phyloP scores from a whole-genome alignment of 768 basidiomycete species.

The Naganishia onofrii region DNA sequence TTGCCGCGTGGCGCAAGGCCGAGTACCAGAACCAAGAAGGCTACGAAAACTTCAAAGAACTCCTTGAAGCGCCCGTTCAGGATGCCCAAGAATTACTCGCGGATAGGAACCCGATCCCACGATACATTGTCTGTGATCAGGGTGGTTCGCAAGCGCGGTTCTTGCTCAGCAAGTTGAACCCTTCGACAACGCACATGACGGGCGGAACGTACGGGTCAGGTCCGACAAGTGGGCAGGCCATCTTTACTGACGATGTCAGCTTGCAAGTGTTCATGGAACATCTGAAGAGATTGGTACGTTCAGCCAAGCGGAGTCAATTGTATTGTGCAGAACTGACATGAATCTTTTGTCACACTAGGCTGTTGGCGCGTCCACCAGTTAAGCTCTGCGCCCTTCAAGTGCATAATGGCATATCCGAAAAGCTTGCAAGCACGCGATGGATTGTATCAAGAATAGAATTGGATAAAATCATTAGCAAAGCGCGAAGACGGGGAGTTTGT shows the following conservation, averaged over 20 bases:
- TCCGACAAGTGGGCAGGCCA: constrained; percentile 72
- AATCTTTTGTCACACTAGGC: constrained; percentile 35
- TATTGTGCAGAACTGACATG: background rate
- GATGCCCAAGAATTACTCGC: constrained; percentile 93
- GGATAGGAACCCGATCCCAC: constrained; percentile 94
- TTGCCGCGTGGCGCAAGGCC: constrained; percentile 96
- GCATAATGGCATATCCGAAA: too few relatives aligned
- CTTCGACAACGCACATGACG: constrained; percentile 91
- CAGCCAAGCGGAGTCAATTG: background rate
- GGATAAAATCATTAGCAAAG: too few relatives aligned
- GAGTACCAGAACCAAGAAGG: constrained; percentile 99
- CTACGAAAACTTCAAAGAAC: constrained; percentile 95
- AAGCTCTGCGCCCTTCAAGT: constrained; percentile 15
- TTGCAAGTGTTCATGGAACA: constrained; percentile 94
- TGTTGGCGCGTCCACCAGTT: constrained; percentile 51
- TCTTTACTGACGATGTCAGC: constrained; percentile 96
- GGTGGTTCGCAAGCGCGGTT: constrained; percentile 98
- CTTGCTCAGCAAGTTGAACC: constrained; percentile 91
- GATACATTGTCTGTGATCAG: constrained; percentile 97
- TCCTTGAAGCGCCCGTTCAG: constrained; percentile 76
- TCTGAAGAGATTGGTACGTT: constrained; percentile 74
- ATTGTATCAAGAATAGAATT: too few relatives aligned
- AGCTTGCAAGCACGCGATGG: too few relatives aligned
- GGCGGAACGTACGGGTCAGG: constrained; percentile 74
- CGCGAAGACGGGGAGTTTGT: too few relatives aligned